Percentiles rank a stretch among this genome's conserved stretches.
Evolutionary conservation across 2,329 filamentous ascomycete species (phyloP).

Genomic region (Magnaporthiopsis incrustans): DNA sequence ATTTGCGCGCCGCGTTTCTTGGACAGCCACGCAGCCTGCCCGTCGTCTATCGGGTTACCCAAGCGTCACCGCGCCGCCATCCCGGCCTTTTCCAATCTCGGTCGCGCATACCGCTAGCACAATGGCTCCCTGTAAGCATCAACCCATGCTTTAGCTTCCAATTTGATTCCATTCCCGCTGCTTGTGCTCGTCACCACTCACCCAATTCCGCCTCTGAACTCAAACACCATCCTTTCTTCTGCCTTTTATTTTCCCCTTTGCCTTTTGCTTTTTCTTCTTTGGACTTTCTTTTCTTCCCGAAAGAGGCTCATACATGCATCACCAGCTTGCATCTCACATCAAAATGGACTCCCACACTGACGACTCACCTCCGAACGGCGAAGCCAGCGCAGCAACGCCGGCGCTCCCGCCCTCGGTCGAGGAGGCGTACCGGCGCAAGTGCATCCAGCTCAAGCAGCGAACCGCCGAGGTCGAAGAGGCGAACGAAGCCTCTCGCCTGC

Average conservation of each 20-base stretch:
- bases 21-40: not conserved
- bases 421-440: constrained; percentile 93
- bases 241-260: not conserved
- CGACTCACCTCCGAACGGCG: constrained; percentile 12
- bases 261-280: too few relatives aligned
- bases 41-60: not conserved
- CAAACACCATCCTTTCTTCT: not conserved
- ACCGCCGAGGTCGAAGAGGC: constrained; percentile 87
- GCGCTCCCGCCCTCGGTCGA: constrained; percentile 81
- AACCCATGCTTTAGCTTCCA: not conserved
- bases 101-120: not conserved
- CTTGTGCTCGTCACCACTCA: not conserved
- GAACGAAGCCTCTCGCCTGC: constrained; percentile 75
- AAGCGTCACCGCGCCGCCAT: not conserved
- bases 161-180: not conserved
- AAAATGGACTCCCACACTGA: constrained; percentile 25
- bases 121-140: constrained; percentile 9
- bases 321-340: not conserved
- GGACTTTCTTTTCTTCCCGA: not conserved
- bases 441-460: constrained; percentile 85
- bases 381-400: constrained; percentile 42
- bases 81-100: not conserved
- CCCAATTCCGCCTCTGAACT: not conserved
- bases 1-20: not conserved
- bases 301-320: not conserved